Base-by-base conservation (phyloP, 2,329 filamentous ascomycete species). In the Aspergillus niger region DNA sequence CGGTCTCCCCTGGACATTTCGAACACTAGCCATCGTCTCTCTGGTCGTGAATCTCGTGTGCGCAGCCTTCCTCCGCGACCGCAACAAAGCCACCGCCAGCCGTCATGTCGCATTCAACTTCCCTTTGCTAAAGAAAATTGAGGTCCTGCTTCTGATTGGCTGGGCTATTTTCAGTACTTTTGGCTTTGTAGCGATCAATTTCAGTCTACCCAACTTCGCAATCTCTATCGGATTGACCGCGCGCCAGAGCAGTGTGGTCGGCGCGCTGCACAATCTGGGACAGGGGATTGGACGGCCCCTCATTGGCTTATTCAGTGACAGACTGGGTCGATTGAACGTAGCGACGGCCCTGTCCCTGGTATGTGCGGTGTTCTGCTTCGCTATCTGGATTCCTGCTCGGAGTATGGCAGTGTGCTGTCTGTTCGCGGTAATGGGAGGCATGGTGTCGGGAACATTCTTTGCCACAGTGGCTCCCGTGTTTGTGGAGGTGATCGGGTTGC, bases 111-210 rank as follows among this genome's bases (percentile, higher is more conserved):
- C 48, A 5, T 52, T 58, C 26, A 30, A 44, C 8, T 26, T 51
- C 7, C 38, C 56, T 1, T 15, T 58, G 17, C 48, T 58, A 2
- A 28, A 20, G 11, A 22, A 43, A 24, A 5, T 30, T n/a, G 48
- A 52, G 4, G 44, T 55, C 7, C 1, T 57, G 5, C 24, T 55
- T 0, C 22, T 61, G 2, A 22, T 63, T 1, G 26, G 24, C 2
- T 63, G 59, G 55, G 52, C 51, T 2, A 50, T 59, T 5, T 51
- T 87, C 62, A 84, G 79, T 43, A 83, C 86, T 77, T 74, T 89
- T 3, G 87, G 84, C 2, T 89, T 89, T 62, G 81, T 88, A 8
- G 82, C 85, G 1, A 70, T 89, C 2, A 78, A 88, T 2, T 89
- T 86, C 74, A 84, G 81, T 1, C 72, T 89, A n/a, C 82, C 87